Evolutionary conservation across 495 filamentous ascomycete species (phyloP), one percentile per base, ranked within the genome.

Genomic region (Penicillium lividum): DNA sequence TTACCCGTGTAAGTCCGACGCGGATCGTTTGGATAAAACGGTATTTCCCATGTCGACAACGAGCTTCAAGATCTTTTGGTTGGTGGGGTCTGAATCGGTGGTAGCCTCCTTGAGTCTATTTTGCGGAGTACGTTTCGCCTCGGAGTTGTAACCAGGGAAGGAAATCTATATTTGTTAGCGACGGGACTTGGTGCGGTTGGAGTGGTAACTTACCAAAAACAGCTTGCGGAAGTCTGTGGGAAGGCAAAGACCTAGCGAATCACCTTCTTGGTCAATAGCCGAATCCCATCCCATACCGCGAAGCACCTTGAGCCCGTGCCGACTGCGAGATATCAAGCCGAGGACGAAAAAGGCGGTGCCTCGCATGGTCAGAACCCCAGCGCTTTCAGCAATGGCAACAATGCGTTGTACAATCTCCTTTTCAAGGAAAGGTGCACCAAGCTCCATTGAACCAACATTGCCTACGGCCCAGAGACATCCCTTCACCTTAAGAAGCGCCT

Each of bases 391-490:
- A 68, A 98, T 97, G 62, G 82, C 77, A 53, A 97, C 84, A 45
- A 98, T 92, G 56, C 85, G 82, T 66, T 86, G 82, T 28, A 97
- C 89, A 30, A 97, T 90, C 57, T 97, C 89, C 44, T 86, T 86
- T 53, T 87, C 87, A 4, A 98, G 80, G 72, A 98, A 98, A 0
- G 91, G 90, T 0, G 92, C 94, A 2, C 95, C 94, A 31, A 97
- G 84, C 63, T 96, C 93, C 95, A 98, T 98, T 3, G 92, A 96
- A 1, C 94, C 94, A 47, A 98, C 92, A 66, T 98, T 98, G 28
- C 95, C 94, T 8, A 98, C 91, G 0, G 94, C 94, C 94, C 94
- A 98, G 18, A 98, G 81, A 67, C 91, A 97, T 29, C 95, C 94
- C 68, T 98, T 98, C 53, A 97, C 90, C 68, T 97, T 98, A 57